Percentiles rank a stretch among this genome's conserved stretches.
Conservation (phyloP, 495 filamentous ascomycete genomes). For the Neurospora tetrasperma region DNA sequence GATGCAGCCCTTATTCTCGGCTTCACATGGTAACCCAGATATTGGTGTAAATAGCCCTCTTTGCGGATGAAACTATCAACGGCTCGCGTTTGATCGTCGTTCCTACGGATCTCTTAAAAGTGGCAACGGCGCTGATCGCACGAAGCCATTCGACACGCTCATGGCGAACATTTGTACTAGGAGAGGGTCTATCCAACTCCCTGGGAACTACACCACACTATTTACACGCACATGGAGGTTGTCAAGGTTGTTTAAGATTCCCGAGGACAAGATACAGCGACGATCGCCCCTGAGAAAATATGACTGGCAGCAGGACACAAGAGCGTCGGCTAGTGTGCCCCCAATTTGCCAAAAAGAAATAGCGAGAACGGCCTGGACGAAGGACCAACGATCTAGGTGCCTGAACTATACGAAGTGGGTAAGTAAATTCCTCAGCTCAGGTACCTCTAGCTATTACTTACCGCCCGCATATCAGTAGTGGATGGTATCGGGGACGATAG, state of each 20-base stretch:
- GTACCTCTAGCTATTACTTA: slow-evolving; percentile 1
- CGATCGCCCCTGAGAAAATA: background rate
- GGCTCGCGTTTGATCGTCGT: background rate
- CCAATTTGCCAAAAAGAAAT: background rate
- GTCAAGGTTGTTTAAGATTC: background rate
- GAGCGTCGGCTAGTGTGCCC: slow-evolving; percentile 10
- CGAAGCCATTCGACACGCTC: background rate
- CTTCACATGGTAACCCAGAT: background rate
- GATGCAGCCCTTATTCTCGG: background rate
- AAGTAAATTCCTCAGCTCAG: slow-evolving; percentile 6
- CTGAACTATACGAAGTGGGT: background rate
- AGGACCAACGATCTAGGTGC: background rate
- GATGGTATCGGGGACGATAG: slow-evolving; percentile 6
- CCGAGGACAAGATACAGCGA: background rate
- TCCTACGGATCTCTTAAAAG: background rate
- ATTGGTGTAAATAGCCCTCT: background rate
- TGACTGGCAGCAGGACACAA: background rate
- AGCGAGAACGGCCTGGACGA: background rate
- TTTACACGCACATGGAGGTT: background rate
- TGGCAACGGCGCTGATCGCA: background rate
- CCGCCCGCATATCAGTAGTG: background rate
- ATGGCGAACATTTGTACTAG: background rate
- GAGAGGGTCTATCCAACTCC: background rate
- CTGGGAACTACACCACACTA: background rate
- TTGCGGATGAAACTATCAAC: background rate